Evolutionary conservation across 1,284 basidiomycete genomes (phyloP).

Genomic region (Phaffia rhodozyma): DNA sequence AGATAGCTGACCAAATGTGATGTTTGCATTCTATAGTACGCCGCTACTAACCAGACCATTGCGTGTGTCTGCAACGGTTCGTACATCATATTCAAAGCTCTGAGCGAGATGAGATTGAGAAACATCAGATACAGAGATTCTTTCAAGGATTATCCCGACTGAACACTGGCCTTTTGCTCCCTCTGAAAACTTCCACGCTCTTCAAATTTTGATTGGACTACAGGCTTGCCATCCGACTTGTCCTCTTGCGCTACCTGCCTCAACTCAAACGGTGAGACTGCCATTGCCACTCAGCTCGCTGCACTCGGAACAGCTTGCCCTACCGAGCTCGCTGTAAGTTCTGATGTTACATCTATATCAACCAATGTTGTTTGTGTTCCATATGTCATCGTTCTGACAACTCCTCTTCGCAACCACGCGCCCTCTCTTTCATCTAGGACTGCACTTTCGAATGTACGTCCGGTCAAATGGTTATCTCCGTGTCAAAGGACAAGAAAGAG

Average conservation of each 20-base stretch:
- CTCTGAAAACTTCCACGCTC: background rate
- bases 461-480: background rate
- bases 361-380: no score
- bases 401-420: no score
- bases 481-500: no score
- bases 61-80: constrained; percentile 6
- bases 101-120: no score
- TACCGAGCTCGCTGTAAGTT: background rate
- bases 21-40: background rate
- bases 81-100: background rate
- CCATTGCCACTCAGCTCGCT: background rate
- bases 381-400: no score
- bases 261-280: background rate
- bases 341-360: background rate
- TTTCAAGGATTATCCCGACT: background rate
- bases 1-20: background rate
- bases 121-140: background rate
- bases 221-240: constrained; percentile 10
- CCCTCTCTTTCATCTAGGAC: background rate
- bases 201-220: background rate
- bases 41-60: background rate
- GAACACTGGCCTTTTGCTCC: background rate
- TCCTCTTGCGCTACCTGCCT: constrained; percentile 3
- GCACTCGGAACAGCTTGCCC: background rate
- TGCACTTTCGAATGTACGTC: constrained; percentile 9